Percentiles rank a stretch among this genome's conserved stretches.
Evolutionary conservation across 1,139 yeast genomes (phyloP).

Genomic region (Taiozyma sp.): DNA sequence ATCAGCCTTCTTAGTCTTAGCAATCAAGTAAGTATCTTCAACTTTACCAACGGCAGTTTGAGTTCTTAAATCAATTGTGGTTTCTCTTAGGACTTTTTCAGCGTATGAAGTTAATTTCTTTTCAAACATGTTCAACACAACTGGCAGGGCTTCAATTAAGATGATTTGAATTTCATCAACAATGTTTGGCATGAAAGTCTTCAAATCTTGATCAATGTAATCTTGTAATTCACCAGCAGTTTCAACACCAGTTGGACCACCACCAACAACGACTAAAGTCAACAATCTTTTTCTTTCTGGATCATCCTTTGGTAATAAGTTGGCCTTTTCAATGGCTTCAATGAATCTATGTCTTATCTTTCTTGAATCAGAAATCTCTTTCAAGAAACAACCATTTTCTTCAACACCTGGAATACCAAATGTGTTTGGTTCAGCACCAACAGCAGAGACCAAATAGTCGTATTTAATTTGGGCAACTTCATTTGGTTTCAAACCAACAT

Average conservation of each 20-base stretch:
- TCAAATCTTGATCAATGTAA: slow-evolving; percentile 85
- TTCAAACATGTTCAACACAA: slow-evolving; percentile 84
- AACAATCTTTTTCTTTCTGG: slow-evolving; percentile 77
- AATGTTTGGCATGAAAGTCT: slow-evolving; percentile 84
- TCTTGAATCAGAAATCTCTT: slow-evolving; percentile 81
- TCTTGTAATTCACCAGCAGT: slow-evolving; percentile 95
- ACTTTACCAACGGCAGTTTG: slow-evolving; percentile 89
- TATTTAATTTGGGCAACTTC: slow-evolving; percentile 38
- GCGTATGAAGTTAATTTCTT: slow-evolving; percentile 81
- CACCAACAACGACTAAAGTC: slow-evolving; percentile 86
- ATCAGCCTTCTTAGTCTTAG: slow-evolving; percentile 62
- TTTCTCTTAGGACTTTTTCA: slow-evolving; percentile 71
- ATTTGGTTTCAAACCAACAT: slow-evolving; percentile 28
- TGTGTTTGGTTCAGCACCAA: slow-evolving; percentile 90
- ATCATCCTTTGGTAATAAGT: slow-evolving; percentile 66
- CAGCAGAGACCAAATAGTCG: slow-evolving; percentile 83
- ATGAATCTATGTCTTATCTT: slow-evolving; percentile 70
- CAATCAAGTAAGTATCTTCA: slow-evolving; percentile 58
- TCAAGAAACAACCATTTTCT: slow-evolving; percentile 78
- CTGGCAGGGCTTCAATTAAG: slow-evolving; percentile 86
- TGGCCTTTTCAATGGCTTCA: slow-evolving; percentile 81
- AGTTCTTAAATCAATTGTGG: slow-evolving; percentile 71
- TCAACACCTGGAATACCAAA: slow-evolving; percentile 93
- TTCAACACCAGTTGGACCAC: slow-evolving; percentile 97
- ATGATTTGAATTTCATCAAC: slow-evolving; percentile 77